Evolutionary conservation across 257 asterid genomes (phyloP).

Genomic region (Lithospermum erythrorhizon): DNA sequence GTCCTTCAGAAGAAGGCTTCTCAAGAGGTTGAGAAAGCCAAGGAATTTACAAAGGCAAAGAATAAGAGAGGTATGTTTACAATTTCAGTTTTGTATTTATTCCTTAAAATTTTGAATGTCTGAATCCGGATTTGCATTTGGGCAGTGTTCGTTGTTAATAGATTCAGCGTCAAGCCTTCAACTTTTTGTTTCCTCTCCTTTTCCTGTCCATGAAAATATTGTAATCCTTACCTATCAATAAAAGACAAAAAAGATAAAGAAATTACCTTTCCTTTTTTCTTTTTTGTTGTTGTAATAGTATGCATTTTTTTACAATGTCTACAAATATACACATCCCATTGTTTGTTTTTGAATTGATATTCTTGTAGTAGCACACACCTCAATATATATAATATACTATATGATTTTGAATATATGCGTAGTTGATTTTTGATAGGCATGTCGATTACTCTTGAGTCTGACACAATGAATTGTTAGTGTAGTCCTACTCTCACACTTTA

Average conservation of each 20-base stretch:
- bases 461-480: too few species aligned
- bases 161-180: not conserved
- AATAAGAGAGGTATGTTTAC: conserved; percentile 55
- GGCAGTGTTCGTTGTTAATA: not conserved
- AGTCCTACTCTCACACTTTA: too few species aligned
- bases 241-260: not conserved
- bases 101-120: not conserved
- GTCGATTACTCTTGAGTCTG: too few species aligned
- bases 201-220: not conserved
- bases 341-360: too few species aligned
- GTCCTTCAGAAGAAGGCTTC: conserved; percentile 63
- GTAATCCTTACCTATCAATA: not conserved
- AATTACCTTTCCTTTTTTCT: not conserved
- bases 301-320: too few species aligned
- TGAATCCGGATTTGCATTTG: not conserved
- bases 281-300: too few species aligned
- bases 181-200: not conserved
- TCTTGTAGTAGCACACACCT: too few species aligned
- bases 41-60: conserved; percentile 51
- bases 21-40: conserved; percentile 53
- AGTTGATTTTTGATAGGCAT: too few species aligned
- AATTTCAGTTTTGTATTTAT: not conserved
- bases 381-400: too few species aligned
- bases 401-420: too few species aligned
- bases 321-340: too few species aligned